Base-by-base conservation (phyloP, 306 rosid genomes). In the Hippophae gyantsensis region DNA sequence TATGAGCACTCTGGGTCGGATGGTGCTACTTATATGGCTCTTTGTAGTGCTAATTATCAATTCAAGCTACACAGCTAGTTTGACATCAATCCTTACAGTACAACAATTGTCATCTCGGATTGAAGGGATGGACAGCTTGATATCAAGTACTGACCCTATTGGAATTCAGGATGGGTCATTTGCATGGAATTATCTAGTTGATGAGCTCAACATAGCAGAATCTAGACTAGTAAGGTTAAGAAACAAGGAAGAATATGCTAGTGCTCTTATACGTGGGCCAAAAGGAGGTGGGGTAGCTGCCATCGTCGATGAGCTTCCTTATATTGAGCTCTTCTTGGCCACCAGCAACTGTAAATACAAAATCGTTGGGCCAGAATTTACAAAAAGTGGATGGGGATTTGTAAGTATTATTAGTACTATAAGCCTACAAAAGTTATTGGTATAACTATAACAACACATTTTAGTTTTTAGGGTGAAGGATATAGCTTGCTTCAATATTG, bases 1-100 rank as follows among this genome's bases (percentile, higher is more conserved):
- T 3, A 78, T 78, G 65, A 78, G 97, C 77, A 66, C 83, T 56
- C 84, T 83, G 12, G 97, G 95, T 58, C 75, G 97, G 57, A 49
- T 82, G 69, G 95, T 89, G 77, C 84, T 89, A 64, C 52, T 89
- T 13, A 72, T 89, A 74, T 89, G 97, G 97, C 82, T 86, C 32
- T 89, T 86, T 69, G 89, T 89, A 61, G 97, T 89, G 79, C 75
- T 89, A 48, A 84, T 89, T 25, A 89, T 89, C 79, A 89, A 80
- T 74, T 89, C 97, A 40, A 89, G 97, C 78, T 89, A 89, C 77
- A 84, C 93, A 7, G 95, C 97, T 74, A 86, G 93, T 78, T 84
- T 89, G 84, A 89, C 97, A 11, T 89, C 95, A 8, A 89, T 86
- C 81, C 95, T 86, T 64, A 86, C 93, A 1, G 86, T 84, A 66